Conservation (phyloP, 169 alveolate species). For the Eimeria sp. region DNA sequence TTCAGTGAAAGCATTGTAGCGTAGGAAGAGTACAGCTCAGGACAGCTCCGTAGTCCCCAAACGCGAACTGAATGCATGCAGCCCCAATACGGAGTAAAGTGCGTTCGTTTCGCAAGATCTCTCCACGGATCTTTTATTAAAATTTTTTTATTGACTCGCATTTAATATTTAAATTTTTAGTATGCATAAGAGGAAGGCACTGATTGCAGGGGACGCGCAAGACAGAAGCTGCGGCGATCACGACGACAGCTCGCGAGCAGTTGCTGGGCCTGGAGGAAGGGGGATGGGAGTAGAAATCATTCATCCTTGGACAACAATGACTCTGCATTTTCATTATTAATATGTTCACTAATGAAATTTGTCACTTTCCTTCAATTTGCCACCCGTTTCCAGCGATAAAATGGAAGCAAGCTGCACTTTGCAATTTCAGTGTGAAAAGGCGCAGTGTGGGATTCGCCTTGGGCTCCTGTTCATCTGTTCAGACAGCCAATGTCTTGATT, state of each 20-base stretch:
- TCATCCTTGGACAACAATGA: not conserved
- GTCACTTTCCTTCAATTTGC: not conserved
- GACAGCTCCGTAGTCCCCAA: not conserved
- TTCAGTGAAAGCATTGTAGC: not conserved
- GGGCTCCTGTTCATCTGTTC: not conserved
- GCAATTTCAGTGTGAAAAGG: not conserved
- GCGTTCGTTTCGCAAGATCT: not conserved
- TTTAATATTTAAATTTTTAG: not conserved
- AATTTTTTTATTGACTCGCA: not conserved
- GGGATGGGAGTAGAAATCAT: not conserved
- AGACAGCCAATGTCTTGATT: not conserved
- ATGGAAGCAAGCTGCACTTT: not conserved
- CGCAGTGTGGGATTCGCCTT: not conserved
- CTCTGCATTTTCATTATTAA: not conserved
- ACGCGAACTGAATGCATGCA: conserved; percentile 12
- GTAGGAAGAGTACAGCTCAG: not conserved
- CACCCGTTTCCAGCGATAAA: not conserved
- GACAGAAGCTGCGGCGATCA: not conserved
- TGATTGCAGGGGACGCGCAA: not conserved
- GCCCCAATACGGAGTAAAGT: not conserved
- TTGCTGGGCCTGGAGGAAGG: not conserved
- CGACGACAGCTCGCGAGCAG: not conserved
- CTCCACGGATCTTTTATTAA: not conserved
- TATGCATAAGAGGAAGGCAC: not conserved
- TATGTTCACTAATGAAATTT: not conserved